Conservation (phyloP, 805 yeast species). For the Ogataea ganodermae region DNA sequence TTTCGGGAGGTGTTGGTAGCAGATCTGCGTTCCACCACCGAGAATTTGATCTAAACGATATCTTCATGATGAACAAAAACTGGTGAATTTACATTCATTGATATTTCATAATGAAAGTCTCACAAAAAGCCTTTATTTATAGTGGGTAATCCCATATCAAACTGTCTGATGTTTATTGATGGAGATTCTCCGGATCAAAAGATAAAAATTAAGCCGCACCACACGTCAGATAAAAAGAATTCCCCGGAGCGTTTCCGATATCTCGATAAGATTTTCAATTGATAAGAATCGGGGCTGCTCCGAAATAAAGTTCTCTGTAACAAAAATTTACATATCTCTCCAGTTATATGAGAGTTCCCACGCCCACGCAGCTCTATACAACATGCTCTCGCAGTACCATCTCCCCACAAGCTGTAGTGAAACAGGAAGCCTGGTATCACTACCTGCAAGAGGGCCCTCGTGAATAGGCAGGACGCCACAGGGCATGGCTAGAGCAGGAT, state of each 20-base stretch:
- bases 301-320: not conserved
- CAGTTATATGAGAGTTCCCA: slow-evolving; percentile 37
- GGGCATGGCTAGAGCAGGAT: slow-evolving; percentile 40
- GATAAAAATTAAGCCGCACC: not conserved
- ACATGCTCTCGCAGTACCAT: slow-evolving; percentile 33
- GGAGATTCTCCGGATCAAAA: not conserved
- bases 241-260: not conserved
- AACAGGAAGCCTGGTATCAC: slow-evolving; percentile 36
- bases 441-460: slow-evolving; percentile 27
- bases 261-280: not conserved
- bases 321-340: slow-evolving; percentile 12
- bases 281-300: not conserved
- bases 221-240: not conserved
- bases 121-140: not conserved
- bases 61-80: not conserved
- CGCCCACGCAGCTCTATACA: slow-evolving; percentile 37
- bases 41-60: not conserved
- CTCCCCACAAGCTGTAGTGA: slow-evolving; percentile 35
- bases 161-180: not conserved
- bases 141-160: not conserved
- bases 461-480: slow-evolving; percentile 33
- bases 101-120: too few relatives aligned
- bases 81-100: too few relatives aligned
- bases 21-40: slow-evolving; percentile 33
- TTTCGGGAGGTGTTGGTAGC: slow-evolving; percentile 34